phyloP scores from a whole-genome alignment of 2,329 filamentous ascomycete species.

The Alternaria sp. region DNA sequence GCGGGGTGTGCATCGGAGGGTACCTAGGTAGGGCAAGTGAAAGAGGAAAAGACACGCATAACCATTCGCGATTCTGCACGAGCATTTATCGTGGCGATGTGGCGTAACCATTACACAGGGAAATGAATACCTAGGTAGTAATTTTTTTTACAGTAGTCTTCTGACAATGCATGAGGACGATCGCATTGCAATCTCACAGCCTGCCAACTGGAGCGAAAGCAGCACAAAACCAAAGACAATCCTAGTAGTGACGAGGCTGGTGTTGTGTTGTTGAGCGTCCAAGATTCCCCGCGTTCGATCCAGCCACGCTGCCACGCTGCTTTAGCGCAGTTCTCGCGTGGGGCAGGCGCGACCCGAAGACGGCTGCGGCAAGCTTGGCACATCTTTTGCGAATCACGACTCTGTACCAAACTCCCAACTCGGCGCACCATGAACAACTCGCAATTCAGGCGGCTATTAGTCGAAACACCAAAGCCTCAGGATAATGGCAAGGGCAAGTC shows the following conservation, averaged over 20 bases:
- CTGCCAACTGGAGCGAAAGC: not conserved
- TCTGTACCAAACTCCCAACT: conserved; percentile 4
- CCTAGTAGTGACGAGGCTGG: conserved; percentile 8
- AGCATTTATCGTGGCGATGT: not conserved
- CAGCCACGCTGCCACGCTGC: conserved; percentile 10
- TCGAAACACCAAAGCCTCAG: conserved; percentile 57
- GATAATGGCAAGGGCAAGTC: conserved; percentile 40
- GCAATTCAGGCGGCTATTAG: conserved; percentile 82
- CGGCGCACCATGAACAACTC: conserved; percentile 82
- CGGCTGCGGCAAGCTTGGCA: conserved; percentile 14
- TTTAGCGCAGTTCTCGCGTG: conserved; percentile 6
- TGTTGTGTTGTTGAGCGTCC: conserved; percentile 4
- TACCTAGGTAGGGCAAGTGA: conserved; percentile 14
- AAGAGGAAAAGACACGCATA: conserved; percentile 1
- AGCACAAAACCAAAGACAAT: not conserved
- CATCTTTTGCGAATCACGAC: conserved; percentile 15
- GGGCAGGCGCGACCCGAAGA: conserved; percentile 13
- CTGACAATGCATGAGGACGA: conserved; percentile 3
- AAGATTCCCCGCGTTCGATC: conserved; percentile 19
- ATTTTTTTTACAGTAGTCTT: not conserved
- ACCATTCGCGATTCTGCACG: not conserved
- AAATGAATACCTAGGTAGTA: not conserved
- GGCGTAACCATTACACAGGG: conserved; percentile 4
- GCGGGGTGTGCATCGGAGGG: conserved; percentile 15
- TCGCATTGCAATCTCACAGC: conserved; percentile 5